phyloP scores from a whole-genome alignment of 139 green algal species.

The Volvox reticuliferus region DNA sequence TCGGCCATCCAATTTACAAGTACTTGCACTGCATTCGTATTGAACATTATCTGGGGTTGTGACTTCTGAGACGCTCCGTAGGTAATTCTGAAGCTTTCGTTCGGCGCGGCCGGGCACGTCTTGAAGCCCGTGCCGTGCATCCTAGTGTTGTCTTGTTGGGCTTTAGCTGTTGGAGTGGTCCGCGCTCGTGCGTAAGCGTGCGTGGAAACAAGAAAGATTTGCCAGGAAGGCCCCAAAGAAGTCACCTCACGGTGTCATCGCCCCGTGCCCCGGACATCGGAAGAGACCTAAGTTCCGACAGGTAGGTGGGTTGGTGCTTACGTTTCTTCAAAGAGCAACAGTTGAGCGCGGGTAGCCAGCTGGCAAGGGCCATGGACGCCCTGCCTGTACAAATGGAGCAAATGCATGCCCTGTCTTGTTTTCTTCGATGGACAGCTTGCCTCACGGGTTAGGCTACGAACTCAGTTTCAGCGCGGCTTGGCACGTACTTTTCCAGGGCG shows the following conservation, averaged over 20 bases:
- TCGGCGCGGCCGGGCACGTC: neutral
- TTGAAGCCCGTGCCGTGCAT: constrained; percentile 9
- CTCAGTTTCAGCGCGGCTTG: too few relatives aligned
- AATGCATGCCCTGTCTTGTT: too few relatives aligned
- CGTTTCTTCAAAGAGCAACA: neutral
- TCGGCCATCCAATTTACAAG: neutral
- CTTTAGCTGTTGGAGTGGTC: neutral
- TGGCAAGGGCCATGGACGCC: too few relatives aligned
- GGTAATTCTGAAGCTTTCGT: neutral
- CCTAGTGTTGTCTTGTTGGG: neutral
- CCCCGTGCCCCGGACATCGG: neutral
- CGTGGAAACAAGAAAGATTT: neutral
- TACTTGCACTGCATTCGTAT: neutral
- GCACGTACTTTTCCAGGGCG: too few relatives aligned
- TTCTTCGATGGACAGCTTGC: too few relatives aligned
- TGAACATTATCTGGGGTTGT: neutral
- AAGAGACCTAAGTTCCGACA: neutral
- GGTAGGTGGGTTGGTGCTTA: neutral
- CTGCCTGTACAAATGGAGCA: too few relatives aligned
- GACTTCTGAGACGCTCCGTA: neutral
- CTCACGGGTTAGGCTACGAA: too few relatives aligned
- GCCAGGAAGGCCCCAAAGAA: neutral
- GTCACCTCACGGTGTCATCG: neutral
- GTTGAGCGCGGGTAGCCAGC: too few relatives aligned
- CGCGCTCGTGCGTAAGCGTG: neutral